Base-by-base conservation (phyloP, 202 grass and related monocot genomes). In the Bolboschoenoplectus hybrid region DNA sequence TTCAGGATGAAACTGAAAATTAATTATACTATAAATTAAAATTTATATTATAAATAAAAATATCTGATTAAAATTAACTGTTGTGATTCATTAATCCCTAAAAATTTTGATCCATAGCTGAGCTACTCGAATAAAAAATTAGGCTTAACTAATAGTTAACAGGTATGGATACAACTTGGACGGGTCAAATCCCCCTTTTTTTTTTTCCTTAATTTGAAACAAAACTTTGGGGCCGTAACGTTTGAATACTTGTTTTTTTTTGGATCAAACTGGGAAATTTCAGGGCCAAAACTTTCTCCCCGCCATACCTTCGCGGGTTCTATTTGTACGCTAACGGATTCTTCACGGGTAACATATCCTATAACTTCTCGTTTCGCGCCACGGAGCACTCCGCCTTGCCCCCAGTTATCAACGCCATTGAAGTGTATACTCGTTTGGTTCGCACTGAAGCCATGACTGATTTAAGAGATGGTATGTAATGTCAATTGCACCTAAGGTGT, bases 331-430 rank as follows among this genome's bases (percentile, higher is more conserved):
- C 34, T 63, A 45, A 45, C 35, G 55, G 55, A 12, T 81, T 81
- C 77, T 62, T 81, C 5, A 81, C 55, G 55, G 77, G 34, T 81
- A 13, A 40, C 12, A 4, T 32, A 57, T 17, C 7, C 3, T 41
- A 63, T 19, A 81, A 81, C 77, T 81, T 81, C 55, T 41, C 32
- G 52, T 35, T 80, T 57, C 52, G 32, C 2, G 53, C 76, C 34
- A 81, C 53, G 13, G 7, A 53, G 3, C 40, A 63, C 2, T 81
- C 77, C 34, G 45, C 77, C 14, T 62, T 81, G 53, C 77, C 77
- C 41, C 77, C 55, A 14, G 45, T 81, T 81, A 62, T 81, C 62
- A 81, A 81, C 77, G 77, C 55, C 55, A 81, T 81, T 40, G 77
- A 81, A 81, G 17, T 44, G 35, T 81, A 44, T 58, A 63, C 55